Evolutionary conservation across 2,329 filamentous ascomycete species (phyloP), one percentile per base, ranked within the genome.

Genomic region (Acrocalymma vagum): DNA sequence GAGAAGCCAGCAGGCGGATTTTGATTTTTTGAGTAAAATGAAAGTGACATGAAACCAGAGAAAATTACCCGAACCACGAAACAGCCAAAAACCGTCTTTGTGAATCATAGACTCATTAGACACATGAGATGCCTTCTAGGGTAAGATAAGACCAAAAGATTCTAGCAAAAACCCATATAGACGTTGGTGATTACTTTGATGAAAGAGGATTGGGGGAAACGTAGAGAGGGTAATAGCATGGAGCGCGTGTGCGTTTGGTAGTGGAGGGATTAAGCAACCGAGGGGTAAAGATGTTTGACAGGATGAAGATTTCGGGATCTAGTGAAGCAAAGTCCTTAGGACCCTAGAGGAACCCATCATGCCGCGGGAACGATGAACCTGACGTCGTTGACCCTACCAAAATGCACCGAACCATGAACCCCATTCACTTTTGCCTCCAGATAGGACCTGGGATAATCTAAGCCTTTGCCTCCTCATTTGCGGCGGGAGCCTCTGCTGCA

Each of bases 391-490:
- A 53, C 57, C 55, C 49, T 60, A 55, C 61, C 60, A 63, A 62
- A 52, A 58, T 60, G 58, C 60, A 65, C 64, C 57, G 53, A 56
- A 52, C 54, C 57, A 49, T 56, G n/a, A 37, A 62, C 57, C 58
- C 55, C 46, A 45, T 47, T 54, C 59, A 58, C 53, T 64, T 66
- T 67, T 64, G 53, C 58, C 58, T 58, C 48, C 56, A 50, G 47
- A 45, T 48, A 51, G 44, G 38, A 29, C 32, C 44, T 50, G 41
- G 47, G 45, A 44, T 45, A 41, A 38, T 54, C 51, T 70, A 70
- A 60, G 65, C 65, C 84, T 90, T 91, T 63, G 82, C 73, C 80
- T 90, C 89, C 71, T 85, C 81, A 40, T 76, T 58, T 42, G 56
- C 45, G 46, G 76, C 71, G 46, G 80, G 74, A 35, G 62, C 60